A percentile compares a stretch with the other conserved stretches of the same genome.
phyloP scores from a whole-genome alignment of 1,284 basidiomycete species.

The Apiotrichum mycotoxinovorans region DNA sequence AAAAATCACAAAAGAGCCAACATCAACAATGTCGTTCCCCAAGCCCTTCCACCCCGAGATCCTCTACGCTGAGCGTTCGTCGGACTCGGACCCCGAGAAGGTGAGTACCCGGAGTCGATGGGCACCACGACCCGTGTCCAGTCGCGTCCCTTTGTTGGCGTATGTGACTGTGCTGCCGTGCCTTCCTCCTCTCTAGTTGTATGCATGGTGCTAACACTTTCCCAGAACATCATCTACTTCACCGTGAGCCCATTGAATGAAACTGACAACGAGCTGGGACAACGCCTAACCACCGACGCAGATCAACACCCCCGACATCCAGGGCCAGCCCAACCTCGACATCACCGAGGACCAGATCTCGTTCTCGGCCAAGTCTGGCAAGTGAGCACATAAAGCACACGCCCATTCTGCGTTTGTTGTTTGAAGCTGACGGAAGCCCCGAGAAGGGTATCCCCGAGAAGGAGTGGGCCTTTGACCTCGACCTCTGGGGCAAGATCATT shows the following conservation, averaged over 20 bases:
- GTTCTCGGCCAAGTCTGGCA: slow-evolving; percentile 68
- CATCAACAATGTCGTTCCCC: slow-evolving; percentile 31
- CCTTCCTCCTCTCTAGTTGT: no score
- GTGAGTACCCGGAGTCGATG: slow-evolving; percentile 52
- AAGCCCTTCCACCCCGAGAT: slow-evolving; percentile 69
- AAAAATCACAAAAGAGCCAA: background rate
- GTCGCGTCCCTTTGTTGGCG: background rate
- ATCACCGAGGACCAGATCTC: slow-evolving; percentile 63
- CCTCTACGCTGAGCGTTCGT: slow-evolving; percentile 86
- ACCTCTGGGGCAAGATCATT: slow-evolving; percentile 68
- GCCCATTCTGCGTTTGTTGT: no score
- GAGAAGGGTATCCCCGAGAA: slow-evolving; percentile 58
- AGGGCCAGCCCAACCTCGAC: slow-evolving; percentile 61
- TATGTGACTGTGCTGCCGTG: background rate
- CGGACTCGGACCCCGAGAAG: slow-evolving; percentile 62
- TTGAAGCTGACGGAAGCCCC: slow-evolving; percentile 45
- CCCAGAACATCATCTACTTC: slow-evolving; percentile 76
- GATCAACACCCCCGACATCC: slow-evolving; percentile 71
- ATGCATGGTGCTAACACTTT: background rate
- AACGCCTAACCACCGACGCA: no score
- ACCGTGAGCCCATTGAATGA: slow-evolving; percentile 54
- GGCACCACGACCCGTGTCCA: no score
- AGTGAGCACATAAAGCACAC: slow-evolving; percentile 62
- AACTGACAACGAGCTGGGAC: no score
- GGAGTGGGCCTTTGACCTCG: slow-evolving; percentile 67